Percentiles rank a stretch among this genome's conserved stretches.
phyloP scores from a whole-genome alignment of 1,284 basidiomycete species.

The Rhodotorula mucilaginosa region DNA sequence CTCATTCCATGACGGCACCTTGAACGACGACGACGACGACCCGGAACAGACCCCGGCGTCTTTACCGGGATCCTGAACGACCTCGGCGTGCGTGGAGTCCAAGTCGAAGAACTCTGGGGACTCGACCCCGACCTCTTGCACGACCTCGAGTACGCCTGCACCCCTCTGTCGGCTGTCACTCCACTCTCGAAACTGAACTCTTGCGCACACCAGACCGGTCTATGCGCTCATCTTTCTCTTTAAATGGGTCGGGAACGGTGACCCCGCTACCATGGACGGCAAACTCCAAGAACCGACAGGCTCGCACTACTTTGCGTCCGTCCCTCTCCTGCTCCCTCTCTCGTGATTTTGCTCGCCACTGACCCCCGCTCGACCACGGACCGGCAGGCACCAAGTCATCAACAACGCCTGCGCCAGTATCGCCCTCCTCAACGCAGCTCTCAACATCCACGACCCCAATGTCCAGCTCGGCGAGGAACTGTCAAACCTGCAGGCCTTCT shows the following conservation, averaged over 20 bases:
- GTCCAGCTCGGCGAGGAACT: slow-evolving; percentile 69
- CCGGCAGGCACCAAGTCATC: slow-evolving; percentile 58
- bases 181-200: not conserved
- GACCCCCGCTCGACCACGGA: not conserved
- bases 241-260: slow-evolving; percentile 61
- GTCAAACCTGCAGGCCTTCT: slow-evolving; percentile 71
- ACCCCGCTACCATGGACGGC: slow-evolving; percentile 51
- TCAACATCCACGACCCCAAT: slow-evolving; percentile 63
- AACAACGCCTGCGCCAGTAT: slow-evolving; percentile 81
- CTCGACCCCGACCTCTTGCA: slow-evolving; percentile 70
- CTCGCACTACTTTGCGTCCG: slow-evolving; percentile 39
- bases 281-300: slow-evolving; percentile 22
- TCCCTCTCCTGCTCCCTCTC: too few species aligned
- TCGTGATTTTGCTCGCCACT: not conserved
- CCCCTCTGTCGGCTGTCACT: not conserved
- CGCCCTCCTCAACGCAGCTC: slow-evolving; percentile 87
- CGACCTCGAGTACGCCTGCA: slow-evolving; percentile 55
- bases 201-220: slow-evolving; percentile 55
- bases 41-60: slow-evolving; percentile 49
- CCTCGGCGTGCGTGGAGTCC: slow-evolving; percentile 53
- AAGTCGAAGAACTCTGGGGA: slow-evolving; percentile 66
- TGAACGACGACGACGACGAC: too few species aligned
- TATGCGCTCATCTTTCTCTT: slow-evolving; percentile 89
- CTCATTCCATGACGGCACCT: not conserved
- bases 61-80: slow-evolving; percentile 53